These are phyloP conservation scores for Kockiozyma suomiensis DNA, from an alignment of 805 yeast species.

Conservation along the genomic window DNA sequence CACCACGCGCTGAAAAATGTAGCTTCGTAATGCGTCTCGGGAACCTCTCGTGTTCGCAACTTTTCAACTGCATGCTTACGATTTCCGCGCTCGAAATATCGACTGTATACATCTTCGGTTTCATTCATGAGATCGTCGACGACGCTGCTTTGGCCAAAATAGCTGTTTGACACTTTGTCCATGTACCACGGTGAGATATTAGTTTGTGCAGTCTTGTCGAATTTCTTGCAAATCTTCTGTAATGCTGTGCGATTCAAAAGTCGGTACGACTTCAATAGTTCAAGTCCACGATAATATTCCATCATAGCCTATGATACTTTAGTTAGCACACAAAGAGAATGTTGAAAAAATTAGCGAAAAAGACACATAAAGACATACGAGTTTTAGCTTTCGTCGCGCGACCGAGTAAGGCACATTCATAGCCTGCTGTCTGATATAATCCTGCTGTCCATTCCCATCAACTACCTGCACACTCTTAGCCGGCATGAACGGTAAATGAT, in stretches of 20 bases:
- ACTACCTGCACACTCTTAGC: neutral
- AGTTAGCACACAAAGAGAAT: constrained; percentile 45
- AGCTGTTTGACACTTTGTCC: constrained; percentile 58
- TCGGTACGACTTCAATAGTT: constrained; percentile 69
- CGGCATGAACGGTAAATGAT: constrained; percentile 28
- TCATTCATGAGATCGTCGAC: constrained; percentile 64
- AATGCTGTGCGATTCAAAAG: constrained; percentile 83
- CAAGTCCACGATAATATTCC: constrained; percentile 74
- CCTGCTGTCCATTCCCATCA: constrained; percentile 8
- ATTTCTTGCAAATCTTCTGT: constrained; percentile 86
- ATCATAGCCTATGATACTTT: constrained; percentile 73
- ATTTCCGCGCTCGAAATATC: constrained; percentile 69
- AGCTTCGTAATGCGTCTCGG: constrained; percentile 45
- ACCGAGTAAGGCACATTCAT: constrained; percentile 21
- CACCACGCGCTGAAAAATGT: constrained; percentile 65
- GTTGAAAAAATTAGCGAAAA: constrained; percentile 25
- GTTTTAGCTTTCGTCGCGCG: constrained; percentile 30
- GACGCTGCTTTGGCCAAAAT: constrained; percentile 64
- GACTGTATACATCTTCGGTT: constrained; percentile 68
- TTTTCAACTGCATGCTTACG: constrained; percentile 73
- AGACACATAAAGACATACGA: constrained; percentile 4
- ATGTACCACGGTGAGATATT: constrained; percentile 53
- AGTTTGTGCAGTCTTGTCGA: constrained; percentile 69
- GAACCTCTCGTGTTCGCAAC: constrained; percentile 53
- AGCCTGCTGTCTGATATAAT: constrained; percentile 16